A percentile compares a stretch with the other conserved stretches of the same genome.
These are phyloP conservation scores for Pichia ethanolica DNA, from an alignment of 805 yeast genomes.

Conservation along the genomic window DNA sequence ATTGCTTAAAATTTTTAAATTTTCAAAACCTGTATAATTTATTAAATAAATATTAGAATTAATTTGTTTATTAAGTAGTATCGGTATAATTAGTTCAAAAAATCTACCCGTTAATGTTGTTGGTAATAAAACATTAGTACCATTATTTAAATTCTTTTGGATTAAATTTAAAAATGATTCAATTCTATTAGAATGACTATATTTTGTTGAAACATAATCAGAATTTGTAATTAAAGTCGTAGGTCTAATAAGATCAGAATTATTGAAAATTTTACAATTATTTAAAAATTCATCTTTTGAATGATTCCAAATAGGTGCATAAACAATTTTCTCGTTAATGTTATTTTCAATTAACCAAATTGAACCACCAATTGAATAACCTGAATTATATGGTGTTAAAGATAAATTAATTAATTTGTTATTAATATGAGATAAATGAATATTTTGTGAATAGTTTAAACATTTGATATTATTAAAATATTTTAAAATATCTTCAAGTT, in stretches of 20 bases:
- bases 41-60: conserved; percentile 36
- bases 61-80: conserved; percentile 20
- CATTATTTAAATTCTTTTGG: conserved; percentile 58
- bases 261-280: conserved; percentile 46
- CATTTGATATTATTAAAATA: conserved; percentile 65
- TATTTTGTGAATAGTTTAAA: conserved; percentile 74
- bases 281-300: conserved; percentile 79
- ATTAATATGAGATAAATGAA: conserved; percentile 27
- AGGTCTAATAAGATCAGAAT: conserved; percentile 65
- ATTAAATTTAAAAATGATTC: conserved; percentile 57
- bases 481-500: conserved; percentile 67
- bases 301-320: conserved; percentile 94
- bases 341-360: conserved; percentile 67
- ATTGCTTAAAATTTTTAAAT: conserved; percentile 73
- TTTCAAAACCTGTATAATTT: conserved; percentile 74
- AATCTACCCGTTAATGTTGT: conserved; percentile 75
- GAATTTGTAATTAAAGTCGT: conserved; percentile 75
- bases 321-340: conserved; percentile 71
- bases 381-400: conserved; percentile 81
- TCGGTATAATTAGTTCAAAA: conserved; percentile 73
- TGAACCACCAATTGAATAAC: conserved; percentile 90
- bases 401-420: conserved; percentile 57
- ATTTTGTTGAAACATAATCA: conserved; percentile 49
- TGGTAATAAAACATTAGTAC: conserved; percentile 80
- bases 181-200: conserved; percentile 55